Base-by-base conservation (phyloP, 2,329 filamentous ascomycete species). In the Diaporthe sp. region DNA sequence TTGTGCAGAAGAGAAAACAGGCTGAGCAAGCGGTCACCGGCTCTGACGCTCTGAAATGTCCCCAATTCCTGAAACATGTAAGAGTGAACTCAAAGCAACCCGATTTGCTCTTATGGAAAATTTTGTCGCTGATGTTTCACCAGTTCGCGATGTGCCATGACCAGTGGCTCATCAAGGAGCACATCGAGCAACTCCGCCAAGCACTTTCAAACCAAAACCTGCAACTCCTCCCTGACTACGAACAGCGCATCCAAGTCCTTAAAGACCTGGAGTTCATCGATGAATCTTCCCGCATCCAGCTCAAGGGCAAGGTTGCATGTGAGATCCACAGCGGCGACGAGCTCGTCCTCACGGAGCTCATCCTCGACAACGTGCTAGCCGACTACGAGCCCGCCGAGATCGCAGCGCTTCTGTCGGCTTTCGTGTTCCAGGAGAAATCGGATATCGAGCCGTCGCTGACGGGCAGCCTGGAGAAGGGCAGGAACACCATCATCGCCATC, bases 341-440 rank as follows among this genome's bases (percentile, higher is more conserved):
- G 84, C 90, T 99, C 0, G 96, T 99, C 0, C 90, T 99, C 25
- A 99, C 97, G 0, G 97, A 99, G 83, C 90, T 98, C 8, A 95
- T 99, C 65, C 92, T 99, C 25, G 97, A 99, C 85, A 99, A 99
- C 80, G 95, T 98, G 2, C 92, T 99, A 4, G 96, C 96, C 70
- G 94, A 97, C 77, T 98, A 97, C 84, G 96, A 98, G 80, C 95
- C 96, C 1, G 95, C 98, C 79, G 97, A 99, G 84, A 98, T 99
- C 77, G 97, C 98, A 1, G 96, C 97, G 15, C 88, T 99, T 4
- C 90, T 99, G 3, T 98, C 96, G 0, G 92, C 94, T 1, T 99
- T 99, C 83, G 96, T 99, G 2, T 99, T 99, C 88, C 95, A 98
- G 82, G 97, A 99, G 82, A 98, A 98, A 86, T 98, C 97, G 0